Percentiles rank a stretch among this genome's conserved stretches.
Conservation (phyloP, 2,329 filamentous ascomycete genomes). For the Colletotrichum phormii region DNA sequence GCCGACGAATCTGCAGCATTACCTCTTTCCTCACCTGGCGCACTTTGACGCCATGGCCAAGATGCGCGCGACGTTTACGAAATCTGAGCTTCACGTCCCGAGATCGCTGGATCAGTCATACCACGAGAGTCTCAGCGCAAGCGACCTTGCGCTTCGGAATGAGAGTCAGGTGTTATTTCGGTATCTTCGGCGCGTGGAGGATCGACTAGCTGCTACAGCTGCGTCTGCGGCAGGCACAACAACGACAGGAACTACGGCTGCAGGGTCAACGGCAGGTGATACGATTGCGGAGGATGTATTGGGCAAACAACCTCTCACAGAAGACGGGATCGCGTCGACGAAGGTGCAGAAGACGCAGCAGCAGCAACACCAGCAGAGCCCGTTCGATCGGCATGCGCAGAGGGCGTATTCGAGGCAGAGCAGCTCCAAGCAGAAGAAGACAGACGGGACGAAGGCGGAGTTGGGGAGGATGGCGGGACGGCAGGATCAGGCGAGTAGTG, state of each 20-base stretch:
- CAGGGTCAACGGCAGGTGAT: neutral
- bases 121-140: conserved; percentile 33
- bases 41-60: conserved; percentile 38
- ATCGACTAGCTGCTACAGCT: neutral
- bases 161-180: conserved; percentile 36
- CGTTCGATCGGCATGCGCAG: conserved; percentile 28
- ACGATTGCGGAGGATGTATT: neutral
- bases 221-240: neutral
- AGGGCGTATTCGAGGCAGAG: conserved; percentile 26
- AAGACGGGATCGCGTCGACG: neutral
- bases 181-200: conserved; percentile 31
- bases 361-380: neutral
- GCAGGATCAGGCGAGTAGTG: conserved; percentile 37
- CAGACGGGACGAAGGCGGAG: conserved; percentile 38
- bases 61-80: conserved; percentile 34
- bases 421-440: conserved; percentile 39
- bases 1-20: conserved; percentile 37
- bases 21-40: conserved; percentile 37
- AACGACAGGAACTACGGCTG: neutral
- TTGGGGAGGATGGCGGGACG: conserved; percentile 35
- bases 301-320: neutral
- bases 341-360: neutral
- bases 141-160: conserved; percentile 28
- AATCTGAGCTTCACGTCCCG: conserved; percentile 37
- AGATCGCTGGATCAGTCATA: conserved; percentile 37